Conservation (phyloP, 2,329 filamentous ascomycete genomes). For the Endothia cerciana region DNA sequence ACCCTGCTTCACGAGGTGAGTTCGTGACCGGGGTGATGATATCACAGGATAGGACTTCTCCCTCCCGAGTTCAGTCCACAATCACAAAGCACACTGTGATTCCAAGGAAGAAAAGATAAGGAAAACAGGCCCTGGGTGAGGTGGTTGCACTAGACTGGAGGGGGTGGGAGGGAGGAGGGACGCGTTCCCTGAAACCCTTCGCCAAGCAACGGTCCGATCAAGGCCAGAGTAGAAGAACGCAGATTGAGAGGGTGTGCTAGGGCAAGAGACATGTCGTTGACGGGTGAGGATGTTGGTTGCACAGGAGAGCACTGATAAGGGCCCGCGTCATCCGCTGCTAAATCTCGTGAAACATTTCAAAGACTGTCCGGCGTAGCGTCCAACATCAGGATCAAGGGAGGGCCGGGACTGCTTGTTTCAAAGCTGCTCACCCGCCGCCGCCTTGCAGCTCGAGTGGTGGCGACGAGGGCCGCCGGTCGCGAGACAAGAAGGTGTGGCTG, state of each 20-base stretch:
- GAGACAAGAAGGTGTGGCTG: slow-evolving; percentile 10
- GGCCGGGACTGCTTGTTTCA: background rate
- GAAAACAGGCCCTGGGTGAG: background rate
- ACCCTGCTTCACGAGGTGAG: background rate
- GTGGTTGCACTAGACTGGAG: background rate
- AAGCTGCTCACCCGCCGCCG: background rate
- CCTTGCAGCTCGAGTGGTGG: background rate
- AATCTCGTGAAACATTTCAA: background rate
- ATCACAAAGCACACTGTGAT: background rate
- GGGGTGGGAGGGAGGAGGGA: background rate
- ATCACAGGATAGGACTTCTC: background rate
- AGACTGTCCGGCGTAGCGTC: background rate
- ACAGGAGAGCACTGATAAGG: no score
- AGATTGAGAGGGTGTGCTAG: no score
- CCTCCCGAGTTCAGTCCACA: background rate
- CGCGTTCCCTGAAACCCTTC: no score
- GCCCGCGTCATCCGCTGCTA: background rate
- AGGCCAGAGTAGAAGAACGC: no score
- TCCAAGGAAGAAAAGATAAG: background rate
- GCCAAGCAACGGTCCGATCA: no score
- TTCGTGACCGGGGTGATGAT: background rate
- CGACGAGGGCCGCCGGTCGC: background rate
- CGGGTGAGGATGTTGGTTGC: no score
- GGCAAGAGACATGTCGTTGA: no score
- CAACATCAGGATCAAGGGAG: background rate